phyloP scores from a whole-genome alignment of 345 rosid species.

The Trapa bicornis region DNA sequence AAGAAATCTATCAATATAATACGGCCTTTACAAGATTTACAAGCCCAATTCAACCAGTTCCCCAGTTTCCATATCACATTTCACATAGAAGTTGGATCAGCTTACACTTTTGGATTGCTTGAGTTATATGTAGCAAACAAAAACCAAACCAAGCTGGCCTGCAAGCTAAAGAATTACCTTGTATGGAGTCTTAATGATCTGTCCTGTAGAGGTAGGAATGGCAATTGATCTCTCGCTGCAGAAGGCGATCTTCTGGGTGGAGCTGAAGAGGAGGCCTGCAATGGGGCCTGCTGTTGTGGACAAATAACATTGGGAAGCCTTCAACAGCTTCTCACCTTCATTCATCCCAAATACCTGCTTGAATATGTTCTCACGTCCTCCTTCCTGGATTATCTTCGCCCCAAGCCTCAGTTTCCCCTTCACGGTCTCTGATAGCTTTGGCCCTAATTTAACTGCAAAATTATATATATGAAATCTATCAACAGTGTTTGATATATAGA shows the following conservation, averaged over 20 bases:
- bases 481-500: background rate
- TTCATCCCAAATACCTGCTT: constrained; percentile 19
- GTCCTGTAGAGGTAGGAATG: constrained; percentile 12
- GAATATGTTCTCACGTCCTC: constrained; percentile 32
- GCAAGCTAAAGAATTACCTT: constrained; percentile 11
- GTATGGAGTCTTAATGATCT: constrained; percentile 13
- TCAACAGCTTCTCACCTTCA: constrained; percentile 29
- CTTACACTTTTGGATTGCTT: background rate
- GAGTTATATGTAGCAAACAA: background rate
- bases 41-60: background rate
- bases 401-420: constrained; percentile 33
- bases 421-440: constrained; percentile 25
- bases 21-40: background rate
- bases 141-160: background rate
- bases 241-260: constrained; percentile 24
- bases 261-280: constrained; percentile 32
- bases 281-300: constrained; percentile 34
- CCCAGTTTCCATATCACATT: background rate
- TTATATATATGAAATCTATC: background rate
- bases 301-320: constrained; percentile 38
- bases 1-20: background rate
- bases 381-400: constrained; percentile 25
- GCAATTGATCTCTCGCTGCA: constrained; percentile 24
- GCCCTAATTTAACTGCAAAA: constrained; percentile 23
- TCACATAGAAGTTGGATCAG: background rate